Base-by-base conservation (phyloP, 352 stramenopile genomes). In the Aphanomyces cochlioides region DNA sequence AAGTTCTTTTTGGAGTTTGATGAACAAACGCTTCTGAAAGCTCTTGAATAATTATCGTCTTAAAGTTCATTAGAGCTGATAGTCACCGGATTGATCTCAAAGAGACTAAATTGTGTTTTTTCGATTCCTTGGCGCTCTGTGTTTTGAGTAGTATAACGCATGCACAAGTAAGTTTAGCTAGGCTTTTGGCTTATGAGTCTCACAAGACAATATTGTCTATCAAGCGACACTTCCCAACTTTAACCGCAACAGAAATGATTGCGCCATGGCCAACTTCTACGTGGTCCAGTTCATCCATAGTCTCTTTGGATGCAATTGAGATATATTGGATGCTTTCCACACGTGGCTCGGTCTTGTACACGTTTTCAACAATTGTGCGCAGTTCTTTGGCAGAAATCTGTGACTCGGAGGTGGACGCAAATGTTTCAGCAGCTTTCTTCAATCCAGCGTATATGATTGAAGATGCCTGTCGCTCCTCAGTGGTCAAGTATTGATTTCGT, bases 161-260 rank as follows among this genome's bases (percentile, higher is more conserved):
- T 28, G 28, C 28, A 28, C 28, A 28, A 28, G 28, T 28, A 28
- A 28, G 28, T 28, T 28, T 28, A 28, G 28, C 28, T 28, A 28
- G 28, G 28, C 28, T 28, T 28, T 28, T 28, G 28, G 28, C 10
- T 50, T 12, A 50, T n/a, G 43, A 12, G 43, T 12, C 17, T 76
- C 79, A 92, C 47, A 97, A 58, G 36, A 95, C 81, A 43, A 99
- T 92, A 73, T 98, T 99, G 78, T 99, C 97, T 78, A 99, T 99
- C 56, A 99, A 84, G 56, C 97, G 90, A 50, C 98, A 98, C 12
- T 89, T 88, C 45, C 96, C 97, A 60, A 99, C 78, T 63, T 97
- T 96, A 47, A 98, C 89, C 1, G 96, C 96, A 38, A 99, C 78
- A 5, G 96, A 99, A 64, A 99, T 79, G 65, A 99, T 82, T n/a